Evolutionary conservation across 805 yeast species (phyloP), one percentile per base, ranked within the genome.

Genomic region (Kluyveromyces siamensis): DNA sequence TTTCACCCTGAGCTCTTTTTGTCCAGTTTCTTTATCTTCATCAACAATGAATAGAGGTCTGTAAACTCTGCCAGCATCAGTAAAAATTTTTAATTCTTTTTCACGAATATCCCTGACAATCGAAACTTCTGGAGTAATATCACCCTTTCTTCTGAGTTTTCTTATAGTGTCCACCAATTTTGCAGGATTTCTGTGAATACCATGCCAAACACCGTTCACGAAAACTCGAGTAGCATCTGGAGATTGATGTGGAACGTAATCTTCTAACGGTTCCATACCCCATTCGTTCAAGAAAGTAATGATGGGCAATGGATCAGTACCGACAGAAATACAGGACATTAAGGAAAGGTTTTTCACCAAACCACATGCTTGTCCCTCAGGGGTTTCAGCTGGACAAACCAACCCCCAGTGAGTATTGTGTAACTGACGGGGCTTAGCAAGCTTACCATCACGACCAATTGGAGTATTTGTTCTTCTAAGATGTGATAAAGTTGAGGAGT

Each of bases 351-450:
- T 93, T 74, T 93, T 93, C 48, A 93, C 99, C 69, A 93, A 76
- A 64, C 99, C 99, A 85, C 99, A 93, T 36, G 99, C 99, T 73
- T 93, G 99, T 64, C 99, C 99, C 75, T 93, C 99, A 2, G 99
- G 99, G 16, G 99, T 93, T 71, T 93, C 99, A 21, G 99, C 99
- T 46, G 99, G 99, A 72, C 99, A 93, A 41, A 93, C 98, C 60
- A 93, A 78, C 63, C 99, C 99, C 99, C 99, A 93, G 72, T 93
- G 99, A 30, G 99, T 93, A 69, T 93, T 93, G 73, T 93, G 99
- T 63, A 93, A 77, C 73, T 93, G 99, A 74, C 99, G 90, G 43
- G 99, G 99, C 63, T 93, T 89, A 43, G 99, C 99, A 55, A 93
- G 79, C 70, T 93, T 93, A 75, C 99, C 99, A 70, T 93, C 99